These are phyloP conservation scores for Penicillium turbatum DNA, from an alignment of 495 filamentous ascomycete genomes.

Conservation along the genomic window DNA sequence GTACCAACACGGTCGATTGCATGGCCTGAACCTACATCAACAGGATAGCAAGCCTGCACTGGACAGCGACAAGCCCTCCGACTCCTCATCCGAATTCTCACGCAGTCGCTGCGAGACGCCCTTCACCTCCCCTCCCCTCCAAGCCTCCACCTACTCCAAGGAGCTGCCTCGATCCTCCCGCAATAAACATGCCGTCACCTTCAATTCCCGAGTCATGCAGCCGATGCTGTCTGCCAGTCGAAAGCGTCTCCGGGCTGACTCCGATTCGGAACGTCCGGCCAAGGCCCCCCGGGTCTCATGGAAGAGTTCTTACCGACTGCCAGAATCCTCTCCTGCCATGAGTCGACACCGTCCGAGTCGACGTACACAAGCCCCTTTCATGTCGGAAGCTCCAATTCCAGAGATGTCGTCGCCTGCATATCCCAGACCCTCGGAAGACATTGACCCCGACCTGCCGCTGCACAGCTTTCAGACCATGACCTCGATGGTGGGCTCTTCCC, in stretches of 20 bases:
- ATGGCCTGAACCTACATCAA: slow-evolving; percentile 50
- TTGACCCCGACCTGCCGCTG: slow-evolving; percentile 64
- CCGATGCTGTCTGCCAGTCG: slow-evolving; percentile 47
- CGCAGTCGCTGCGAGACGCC: slow-evolving; percentile 46
- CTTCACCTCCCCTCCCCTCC: slow-evolving; percentile 41
- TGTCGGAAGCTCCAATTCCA: slow-evolving; percentile 65
- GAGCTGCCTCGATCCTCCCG: slow-evolving; percentile 44
- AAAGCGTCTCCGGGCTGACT: slow-evolving; percentile 69
- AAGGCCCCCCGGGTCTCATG: slow-evolving; percentile 57
- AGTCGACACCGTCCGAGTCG: slow-evolving; percentile 26
- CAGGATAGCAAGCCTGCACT: slow-evolving; percentile 53
- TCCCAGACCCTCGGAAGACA: slow-evolving; percentile 65
- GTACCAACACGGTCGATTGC: slow-evolving; percentile 71
- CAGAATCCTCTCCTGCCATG: slow-evolving; percentile 75
- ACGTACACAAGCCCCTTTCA: slow-evolving; percentile 64
- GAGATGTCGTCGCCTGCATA: slow-evolving; percentile 58
- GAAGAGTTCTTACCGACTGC: slow-evolving; percentile 68
- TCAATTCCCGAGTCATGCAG: slow-evolving; percentile 43
- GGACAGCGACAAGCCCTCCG: slow-evolving; percentile 53
- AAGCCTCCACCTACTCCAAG: slow-evolving; percentile 39
- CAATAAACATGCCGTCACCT: slow-evolving; percentile 47
- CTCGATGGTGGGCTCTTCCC: slow-evolving; percentile 63
- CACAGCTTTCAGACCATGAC: slow-evolving; percentile 62
- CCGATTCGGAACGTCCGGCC: slow-evolving; percentile 53
- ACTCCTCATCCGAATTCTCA: slow-evolving; percentile 68